Percentiles rank a stretch among this genome's conserved stretches.
Evolutionary conservation across 1,139 yeast species (phyloP).

Genomic region (Arxiozyma bovina): DNA sequence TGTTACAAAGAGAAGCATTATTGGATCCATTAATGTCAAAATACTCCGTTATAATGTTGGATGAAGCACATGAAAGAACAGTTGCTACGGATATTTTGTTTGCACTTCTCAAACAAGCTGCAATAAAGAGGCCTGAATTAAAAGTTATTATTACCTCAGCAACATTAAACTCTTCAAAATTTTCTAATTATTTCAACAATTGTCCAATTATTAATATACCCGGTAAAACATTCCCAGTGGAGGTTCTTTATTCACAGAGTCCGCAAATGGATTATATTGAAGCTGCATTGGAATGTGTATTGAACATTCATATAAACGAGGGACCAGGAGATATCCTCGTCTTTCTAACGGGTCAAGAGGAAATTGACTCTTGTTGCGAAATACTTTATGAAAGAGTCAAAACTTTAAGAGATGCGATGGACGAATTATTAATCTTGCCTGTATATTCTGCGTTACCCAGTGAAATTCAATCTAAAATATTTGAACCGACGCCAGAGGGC

Average conservation of each 20-base stretch:
- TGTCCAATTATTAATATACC: constrained; percentile 83
- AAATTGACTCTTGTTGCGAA: constrained; percentile 85
- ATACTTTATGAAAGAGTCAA: constrained; percentile 58
- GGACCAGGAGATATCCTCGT: constrained; percentile 76
- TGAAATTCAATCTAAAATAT: constrained; percentile 70
- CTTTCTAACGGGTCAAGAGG: constrained; percentile 85
- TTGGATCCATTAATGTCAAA: constrained; percentile 61
- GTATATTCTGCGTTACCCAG: constrained; percentile 88
- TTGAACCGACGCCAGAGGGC: constrained; percentile 77
- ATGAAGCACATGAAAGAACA: constrained; percentile 95
- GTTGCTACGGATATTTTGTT: constrained; percentile 88
- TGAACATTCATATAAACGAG: constrained; percentile 74
- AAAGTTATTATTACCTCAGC: constrained; percentile 86
- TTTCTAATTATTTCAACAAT: constrained; percentile 62
- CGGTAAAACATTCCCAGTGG: constrained; percentile 87
- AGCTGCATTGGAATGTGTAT: constrained; percentile 69
- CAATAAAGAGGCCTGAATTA: constrained; percentile 58
- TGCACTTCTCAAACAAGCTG: constrained; percentile 72
- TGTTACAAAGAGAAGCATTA: constrained; percentile 77
- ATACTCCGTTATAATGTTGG: constrained; percentile 81
- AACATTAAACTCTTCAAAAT: constrained; percentile 77
- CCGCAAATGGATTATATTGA: constrained; percentile 84
- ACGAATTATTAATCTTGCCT: constrained; percentile 72
- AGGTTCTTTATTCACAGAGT: constrained; percentile 60
- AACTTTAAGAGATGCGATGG: constrained; percentile 51